Base-by-base conservation (phyloP, 306 rosid genomes). In the Alnus glutinosa region DNA sequence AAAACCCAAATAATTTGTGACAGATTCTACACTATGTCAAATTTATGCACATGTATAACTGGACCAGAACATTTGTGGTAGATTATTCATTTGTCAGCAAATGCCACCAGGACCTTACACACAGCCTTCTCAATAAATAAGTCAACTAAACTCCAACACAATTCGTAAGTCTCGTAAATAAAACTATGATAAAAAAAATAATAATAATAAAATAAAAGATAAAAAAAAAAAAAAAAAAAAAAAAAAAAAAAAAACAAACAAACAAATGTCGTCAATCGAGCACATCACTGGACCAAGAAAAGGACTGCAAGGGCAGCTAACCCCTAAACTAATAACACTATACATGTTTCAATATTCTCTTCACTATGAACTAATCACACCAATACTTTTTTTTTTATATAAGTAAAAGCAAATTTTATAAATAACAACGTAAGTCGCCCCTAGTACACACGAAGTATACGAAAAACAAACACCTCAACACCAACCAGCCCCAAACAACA, bases 71-170 rank as follows among this genome's bases (percentile, higher is more conserved):
- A 2, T 49, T 49, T 49, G 52, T 28, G 32, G 28, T 15, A 59
- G 34, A 59, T 13, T 49, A 54, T 63, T 68, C 72, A 42, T 18
- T 16, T 42, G 15, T 68, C 11, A 63, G 44, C 51, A 68, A 42
- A 68, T 9, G 34, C 72, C 72, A 42, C 30, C 51, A 68, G 32
- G 72, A 68, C 52, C 72, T 8, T 42, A 68, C 30, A 42, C 72
- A 67, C 49, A 16, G 72, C 12, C 9, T 37, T 37, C 71, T 13
- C 32, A 68, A 66, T 13, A 37, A 39, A 32, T 66, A 66, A 39
- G 49, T 66, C 49, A 39, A 5, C 47, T 2, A 3, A 37, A 66
- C 23, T 66, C 28, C 71, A 16, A 39, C 28, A 16, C 48, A 66
- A 68, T 42, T 68, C 32, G 1, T n/a, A 68, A 67, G 23, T 18